These are phyloP conservation scores for Diaporthe ilicicola DNA, from an alignment of 2,329 filamentous ascomycete species.

Conservation along the genomic window DNA sequence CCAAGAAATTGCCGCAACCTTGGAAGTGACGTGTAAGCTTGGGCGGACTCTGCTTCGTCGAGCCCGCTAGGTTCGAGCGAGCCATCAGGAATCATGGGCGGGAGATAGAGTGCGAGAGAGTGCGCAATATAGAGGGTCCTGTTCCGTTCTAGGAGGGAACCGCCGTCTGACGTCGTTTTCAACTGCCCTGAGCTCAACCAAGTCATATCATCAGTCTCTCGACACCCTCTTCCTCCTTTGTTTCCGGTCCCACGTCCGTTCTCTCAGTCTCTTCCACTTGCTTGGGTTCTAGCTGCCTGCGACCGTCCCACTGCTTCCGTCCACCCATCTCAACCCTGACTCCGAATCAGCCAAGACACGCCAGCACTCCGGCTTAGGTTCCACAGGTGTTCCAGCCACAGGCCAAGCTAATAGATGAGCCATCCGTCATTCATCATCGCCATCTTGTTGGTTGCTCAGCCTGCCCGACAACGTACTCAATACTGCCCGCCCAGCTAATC, in stretches of 20 bases:
- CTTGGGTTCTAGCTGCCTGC: neutral
- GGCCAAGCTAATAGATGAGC: conserved; percentile 11
- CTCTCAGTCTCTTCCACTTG: neutral
- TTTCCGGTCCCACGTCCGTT: neutral
- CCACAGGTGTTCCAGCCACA: conserved; percentile 30
- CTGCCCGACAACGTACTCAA: neutral
- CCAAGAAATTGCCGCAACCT: conserved; percentile 19
- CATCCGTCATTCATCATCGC: conserved; percentile 31
- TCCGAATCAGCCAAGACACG: conserved; percentile 12
- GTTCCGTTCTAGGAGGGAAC: neutral
- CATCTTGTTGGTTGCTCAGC: conserved; percentile 4
- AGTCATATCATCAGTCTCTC: neutral
- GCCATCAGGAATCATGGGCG: neutral
- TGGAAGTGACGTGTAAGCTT: conserved; percentile 22
- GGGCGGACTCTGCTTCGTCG: neutral
- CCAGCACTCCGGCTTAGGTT: conserved; percentile 21
- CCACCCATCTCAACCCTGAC: conserved; percentile 13
- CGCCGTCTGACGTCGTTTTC: neutral
- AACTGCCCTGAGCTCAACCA: neutral
- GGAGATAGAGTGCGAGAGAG: neutral
- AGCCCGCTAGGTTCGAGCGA: neutral
- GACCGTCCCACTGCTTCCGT: no score
- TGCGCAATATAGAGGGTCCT: neutral
- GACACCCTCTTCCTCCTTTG: neutral
- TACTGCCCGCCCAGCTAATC: neutral